Evolutionary conservation across 2,329 filamentous ascomycete genomes (phyloP).

Genomic region (Blastomyces gilchristii): DNA sequence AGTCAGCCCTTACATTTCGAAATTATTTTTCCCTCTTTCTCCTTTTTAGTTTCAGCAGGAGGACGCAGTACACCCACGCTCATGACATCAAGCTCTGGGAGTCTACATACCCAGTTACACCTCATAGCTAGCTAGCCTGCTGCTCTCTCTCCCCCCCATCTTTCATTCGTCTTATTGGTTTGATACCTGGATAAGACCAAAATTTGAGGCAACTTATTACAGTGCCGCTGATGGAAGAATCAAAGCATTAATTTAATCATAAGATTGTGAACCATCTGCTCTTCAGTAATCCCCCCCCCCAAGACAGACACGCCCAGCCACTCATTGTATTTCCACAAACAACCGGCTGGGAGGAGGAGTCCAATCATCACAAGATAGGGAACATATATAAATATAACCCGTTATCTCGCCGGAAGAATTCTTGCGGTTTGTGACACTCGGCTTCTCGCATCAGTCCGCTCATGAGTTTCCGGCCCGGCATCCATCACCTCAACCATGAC

Average conservation of each 20-base stretch:
- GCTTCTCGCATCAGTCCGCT: background rate
- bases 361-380: background rate
- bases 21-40: background rate
- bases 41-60: background rate
- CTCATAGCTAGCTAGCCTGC: no score
- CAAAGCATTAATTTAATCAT: background rate
- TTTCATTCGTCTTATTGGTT: background rate
- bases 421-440: background rate
- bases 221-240: no score
- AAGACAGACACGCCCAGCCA: background rate
- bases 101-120: background rate
- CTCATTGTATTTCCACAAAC: background rate
- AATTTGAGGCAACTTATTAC: background rate
- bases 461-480: background rate
- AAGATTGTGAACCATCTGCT: background rate
- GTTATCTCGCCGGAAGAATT: background rate
- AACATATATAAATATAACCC: background rate
- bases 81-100: background rate
- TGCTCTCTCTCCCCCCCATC: background rate
- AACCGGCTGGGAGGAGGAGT: background rate
- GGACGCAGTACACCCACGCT: background rate
- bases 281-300: background rate
- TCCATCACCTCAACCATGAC: slow-evolving; percentile 28
- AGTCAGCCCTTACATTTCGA: background rate
- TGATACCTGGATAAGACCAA: background rate